Base-by-base conservation (phyloP, 2,329 filamentous ascomycete genomes). In the Macrophomina phaseolina region DNA sequence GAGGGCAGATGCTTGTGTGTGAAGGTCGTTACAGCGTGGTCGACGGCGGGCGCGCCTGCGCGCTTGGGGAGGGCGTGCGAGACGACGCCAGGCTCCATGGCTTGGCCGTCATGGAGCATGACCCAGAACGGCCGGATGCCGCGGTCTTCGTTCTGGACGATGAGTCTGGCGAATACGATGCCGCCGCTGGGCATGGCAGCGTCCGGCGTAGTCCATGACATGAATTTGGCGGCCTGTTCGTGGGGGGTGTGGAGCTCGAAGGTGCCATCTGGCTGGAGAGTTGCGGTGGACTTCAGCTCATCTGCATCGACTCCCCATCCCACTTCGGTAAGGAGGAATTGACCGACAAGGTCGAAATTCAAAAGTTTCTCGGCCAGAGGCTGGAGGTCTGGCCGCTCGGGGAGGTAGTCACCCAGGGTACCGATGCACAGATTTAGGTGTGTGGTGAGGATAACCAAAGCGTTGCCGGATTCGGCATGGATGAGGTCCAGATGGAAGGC, bases 291-390 rank as follows among this genome's bases (percentile, higher is more conserved):
- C 65, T 81, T 75, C 4, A 81, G 58, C 38, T 80, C 80, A 1
- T 71, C 69, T 1, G 78, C 78, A 67, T 81, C 79, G 3, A 81
- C 70, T 1, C 79, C 79, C 65, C 80, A 79, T 1, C 77, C 77
- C 5, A 80, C 65, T 64, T 82, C 79, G 0, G 78, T 81, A 2
- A 81, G 71, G 71, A 81, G 72, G 63, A 79, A 82, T 55, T 79
- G 72, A 30, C 75, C 74, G 45, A 69, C 72, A 34, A 69, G 16
- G 1, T 73, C 68, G 64, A 76, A 77, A 1, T 45, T 69, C 8
- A 70, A 48, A 5, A 71, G 68, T 30, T 69, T 58, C 1, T 67
- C 23, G 12, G 75, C 66, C 5, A 72, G 62, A 3, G 64, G 49
- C 2, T 3, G 28, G 14, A 75, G 69, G 60, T 72, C 65, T 3